These are phyloP conservation scores for Cylindrotheca closterium DNA, from an alignment of 108 stramenopile genomes.

Conservation along the genomic window DNA sequence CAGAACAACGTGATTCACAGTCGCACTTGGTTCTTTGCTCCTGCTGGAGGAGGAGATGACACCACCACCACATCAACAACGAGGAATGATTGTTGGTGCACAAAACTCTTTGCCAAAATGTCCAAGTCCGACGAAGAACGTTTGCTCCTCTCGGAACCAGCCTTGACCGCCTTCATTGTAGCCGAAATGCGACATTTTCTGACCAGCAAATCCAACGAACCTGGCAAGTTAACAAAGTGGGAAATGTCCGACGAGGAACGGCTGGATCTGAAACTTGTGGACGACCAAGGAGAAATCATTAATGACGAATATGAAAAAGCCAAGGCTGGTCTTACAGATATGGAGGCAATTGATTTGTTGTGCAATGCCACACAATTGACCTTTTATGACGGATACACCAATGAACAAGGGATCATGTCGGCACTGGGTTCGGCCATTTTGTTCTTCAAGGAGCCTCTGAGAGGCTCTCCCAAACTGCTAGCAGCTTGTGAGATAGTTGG, in stretches of 20 bases:
- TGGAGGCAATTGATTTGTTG: slow-evolving; percentile 4
- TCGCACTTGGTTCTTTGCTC: too few species aligned
- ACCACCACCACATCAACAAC: too few species aligned
- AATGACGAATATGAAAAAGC: neutral
- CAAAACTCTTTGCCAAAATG: too few species aligned
- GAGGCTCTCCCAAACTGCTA: neutral
- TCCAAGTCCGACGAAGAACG: slow-evolving; percentile 17
- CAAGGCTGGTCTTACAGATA: neutral
- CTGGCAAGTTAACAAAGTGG: neutral
- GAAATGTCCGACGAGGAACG: neutral
- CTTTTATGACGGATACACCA: slow-evolving; percentile 3
- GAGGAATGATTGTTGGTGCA: too few species aligned
- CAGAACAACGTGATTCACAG: too few species aligned
- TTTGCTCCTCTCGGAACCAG: slow-evolving; percentile 1
- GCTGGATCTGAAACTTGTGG: neutral
- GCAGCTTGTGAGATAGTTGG: slow-evolving; percentile 11
- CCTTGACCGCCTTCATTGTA: slow-evolving; percentile 8
- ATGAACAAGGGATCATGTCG: slow-evolving; percentile 3
- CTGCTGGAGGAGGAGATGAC: too few species aligned
- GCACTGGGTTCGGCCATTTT: slow-evolving; percentile 15
- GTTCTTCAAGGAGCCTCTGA: neutral
- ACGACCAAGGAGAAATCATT: slow-evolving; percentile 1
- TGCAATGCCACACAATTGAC: slow-evolving; percentile 1
- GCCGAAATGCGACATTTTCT: slow-evolving; percentile 18
- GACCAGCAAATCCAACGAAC: neutral